A percentile compares a stretch with the other conserved stretches of the same genome.
These are phyloP conservation scores for Cercospora janseana DNA, from an alignment of 2,329 filamentous ascomycete genomes.

Conservation along the genomic window DNA sequence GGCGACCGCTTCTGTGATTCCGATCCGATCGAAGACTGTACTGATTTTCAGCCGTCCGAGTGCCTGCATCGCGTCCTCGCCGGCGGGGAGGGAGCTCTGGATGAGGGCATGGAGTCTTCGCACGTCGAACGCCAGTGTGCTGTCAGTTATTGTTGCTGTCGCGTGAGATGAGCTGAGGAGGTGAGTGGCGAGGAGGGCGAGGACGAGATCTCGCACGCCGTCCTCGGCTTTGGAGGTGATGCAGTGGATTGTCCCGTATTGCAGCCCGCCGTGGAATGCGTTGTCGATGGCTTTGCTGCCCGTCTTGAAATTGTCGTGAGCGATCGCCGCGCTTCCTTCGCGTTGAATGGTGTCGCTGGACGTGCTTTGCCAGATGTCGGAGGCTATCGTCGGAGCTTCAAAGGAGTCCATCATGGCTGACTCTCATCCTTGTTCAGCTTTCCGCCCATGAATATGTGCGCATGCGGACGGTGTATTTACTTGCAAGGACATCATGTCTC, in stretches of 20 bases:
- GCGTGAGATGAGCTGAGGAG: slow-evolving; percentile 35
- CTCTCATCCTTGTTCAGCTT: not conserved
- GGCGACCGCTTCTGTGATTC: slow-evolving; percentile 46
- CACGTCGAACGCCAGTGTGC: slow-evolving; percentile 48
- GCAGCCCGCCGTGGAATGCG: slow-evolving; percentile 41
- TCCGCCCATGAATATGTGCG: not conserved
- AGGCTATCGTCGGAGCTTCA: not conserved
- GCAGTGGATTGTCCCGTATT: slow-evolving; percentile 38
- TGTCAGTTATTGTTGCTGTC: slow-evolving; percentile 48
- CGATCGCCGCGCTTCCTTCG: not conserved
- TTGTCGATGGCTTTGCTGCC: slow-evolving; percentile 36
- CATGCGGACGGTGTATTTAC: too few species aligned
- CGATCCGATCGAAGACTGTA: slow-evolving; percentile 52
- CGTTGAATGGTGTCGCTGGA: not conserved
- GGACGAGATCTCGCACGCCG: slow-evolving; percentile 32
- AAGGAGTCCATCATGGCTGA: not conserved
- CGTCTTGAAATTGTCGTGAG: not conserved
- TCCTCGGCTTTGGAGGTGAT: slow-evolving; percentile 38
- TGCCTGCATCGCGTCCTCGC: slow-evolving; percentile 16
- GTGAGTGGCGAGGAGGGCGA: slow-evolving; percentile 41
- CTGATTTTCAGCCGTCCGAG: slow-evolving; percentile 50
- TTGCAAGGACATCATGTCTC: too few species aligned
- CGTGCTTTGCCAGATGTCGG: not conserved
- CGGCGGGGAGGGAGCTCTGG: slow-evolving; percentile 9
- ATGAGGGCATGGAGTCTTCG: slow-evolving; percentile 38